phyloP scores from a whole-genome alignment of 352 stramenopile genomes.

The Globisporangium cederbergense region DNA sequence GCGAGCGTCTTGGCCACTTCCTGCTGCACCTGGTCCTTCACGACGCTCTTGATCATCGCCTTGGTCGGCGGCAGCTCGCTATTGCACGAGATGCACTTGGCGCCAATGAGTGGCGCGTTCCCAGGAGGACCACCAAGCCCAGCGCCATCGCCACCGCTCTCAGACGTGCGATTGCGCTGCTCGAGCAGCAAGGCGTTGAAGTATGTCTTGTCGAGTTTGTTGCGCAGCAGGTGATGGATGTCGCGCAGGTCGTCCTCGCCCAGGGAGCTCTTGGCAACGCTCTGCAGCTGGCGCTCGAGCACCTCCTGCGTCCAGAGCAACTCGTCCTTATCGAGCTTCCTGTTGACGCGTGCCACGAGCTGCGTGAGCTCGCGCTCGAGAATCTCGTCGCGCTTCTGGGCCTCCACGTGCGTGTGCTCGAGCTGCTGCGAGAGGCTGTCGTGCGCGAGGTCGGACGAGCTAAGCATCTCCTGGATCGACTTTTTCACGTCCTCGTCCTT shows the following conservation, averaged over 20 bases:
- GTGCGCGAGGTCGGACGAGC: constrained; percentile 36
- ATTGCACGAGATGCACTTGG: constrained; percentile 74
- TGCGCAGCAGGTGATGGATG: constrained; percentile 49
- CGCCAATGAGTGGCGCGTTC: constrained; percentile 34
- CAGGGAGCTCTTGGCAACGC: constrained; percentile 57
- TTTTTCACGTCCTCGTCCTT: constrained; percentile 77
- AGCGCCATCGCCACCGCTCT: constrained; percentile 10
- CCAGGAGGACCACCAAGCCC: background rate
- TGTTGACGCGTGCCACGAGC: constrained; percentile 58
- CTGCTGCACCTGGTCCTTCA: constrained; percentile 59
- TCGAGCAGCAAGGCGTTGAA: constrained; percentile 49
- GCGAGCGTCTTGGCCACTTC: constrained; percentile 52
- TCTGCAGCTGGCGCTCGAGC: constrained; percentile 59
- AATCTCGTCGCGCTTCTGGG: constrained; percentile 42
- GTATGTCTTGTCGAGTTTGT: constrained; percentile 62
- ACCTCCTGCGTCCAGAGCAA: constrained; percentile 74
- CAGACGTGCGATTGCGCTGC: constrained; percentile 32
- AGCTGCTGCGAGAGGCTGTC: constrained; percentile 47
- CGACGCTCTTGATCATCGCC: constrained; percentile 50
- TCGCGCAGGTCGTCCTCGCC: constrained; percentile 60
- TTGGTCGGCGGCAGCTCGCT: constrained; percentile 57
- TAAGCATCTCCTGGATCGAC: constrained; percentile 60
- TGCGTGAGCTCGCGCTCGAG: constrained; percentile 61
- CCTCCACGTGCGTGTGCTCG: constrained; percentile 38
- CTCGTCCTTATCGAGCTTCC: constrained; percentile 76